These are phyloP conservation scores for Dalbergia oliveri DNA, from an alignment of 306 rosid species.

Conservation along the genomic window DNA sequence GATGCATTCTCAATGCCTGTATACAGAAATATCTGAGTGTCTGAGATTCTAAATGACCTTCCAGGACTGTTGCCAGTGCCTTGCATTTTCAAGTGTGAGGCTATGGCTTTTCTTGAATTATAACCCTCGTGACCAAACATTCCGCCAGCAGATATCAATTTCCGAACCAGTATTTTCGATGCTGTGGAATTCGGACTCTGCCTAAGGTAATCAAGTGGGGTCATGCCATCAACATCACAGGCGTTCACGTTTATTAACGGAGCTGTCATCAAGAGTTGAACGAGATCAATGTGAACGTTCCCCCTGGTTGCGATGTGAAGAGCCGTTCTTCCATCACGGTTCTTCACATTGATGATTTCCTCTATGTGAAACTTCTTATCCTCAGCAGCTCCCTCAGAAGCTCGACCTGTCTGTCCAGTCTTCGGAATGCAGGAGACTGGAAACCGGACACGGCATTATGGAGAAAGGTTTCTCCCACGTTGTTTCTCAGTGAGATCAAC, in stretches of 20 bases:
- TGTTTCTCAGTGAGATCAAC: slow-evolving; percentile 62
- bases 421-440: slow-evolving; percentile 73
- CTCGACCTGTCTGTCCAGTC: slow-evolving; percentile 84
- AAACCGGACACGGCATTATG: slow-evolving; percentile 93
- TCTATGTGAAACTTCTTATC: slow-evolving; percentile 58
- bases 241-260: slow-evolving; percentile 73
- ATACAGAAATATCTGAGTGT: slow-evolving; percentile 77
- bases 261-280: slow-evolving; percentile 86
- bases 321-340: slow-evolving; percentile 79
- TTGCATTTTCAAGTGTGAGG: slow-evolving; percentile 82
- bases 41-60: slow-evolving; percentile 79
- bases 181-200: slow-evolving; percentile 77
- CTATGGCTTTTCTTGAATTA: slow-evolving; percentile 83
- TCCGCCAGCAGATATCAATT: slow-evolving; percentile 89
- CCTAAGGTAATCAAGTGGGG: slow-evolving; percentile 87
- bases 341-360: slow-evolving; percentile 72
- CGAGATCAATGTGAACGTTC: slow-evolving; percentile 83
- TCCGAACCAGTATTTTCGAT: slow-evolving; percentile 77
- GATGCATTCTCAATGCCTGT: slow-evolving; percentile 78
- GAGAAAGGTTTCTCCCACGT: slow-evolving; percentile 84
- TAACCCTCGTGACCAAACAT: slow-evolving; percentile 76
- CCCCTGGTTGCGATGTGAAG: slow-evolving; percentile 92
- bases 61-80: slow-evolving; percentile 88
- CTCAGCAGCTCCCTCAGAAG: slow-evolving; percentile 72
- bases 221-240: slow-evolving; percentile 75